These are phyloP conservation scores for Phialemoniopsis sp. DNA, from an alignment of 2,329 filamentous ascomycete genomes.

Conservation along the genomic window DNA sequence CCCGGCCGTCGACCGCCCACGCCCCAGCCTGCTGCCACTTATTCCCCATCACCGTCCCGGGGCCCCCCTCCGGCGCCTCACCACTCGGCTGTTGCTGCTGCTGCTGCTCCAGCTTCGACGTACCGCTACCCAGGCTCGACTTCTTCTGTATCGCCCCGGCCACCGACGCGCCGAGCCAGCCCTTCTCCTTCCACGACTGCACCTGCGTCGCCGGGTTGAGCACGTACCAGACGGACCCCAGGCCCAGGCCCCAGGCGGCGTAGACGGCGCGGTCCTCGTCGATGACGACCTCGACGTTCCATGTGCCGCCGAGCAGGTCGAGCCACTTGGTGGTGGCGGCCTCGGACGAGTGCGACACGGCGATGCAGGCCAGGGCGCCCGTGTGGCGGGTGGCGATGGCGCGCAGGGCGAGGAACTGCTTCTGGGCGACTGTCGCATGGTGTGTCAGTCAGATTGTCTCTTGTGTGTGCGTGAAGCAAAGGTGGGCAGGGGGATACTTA, in stretches of 20 bases:
- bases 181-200: slow-evolving; percentile 49
- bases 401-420: slow-evolving; percentile 53
- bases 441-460: no score
- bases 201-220: slow-evolving; percentile 49
- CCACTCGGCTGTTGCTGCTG: slow-evolving; percentile 3
- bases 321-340: slow-evolving; percentile 54
- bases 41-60: slow-evolving; percentile 44
- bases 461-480: no score
- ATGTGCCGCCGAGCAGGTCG: slow-evolving; percentile 51
- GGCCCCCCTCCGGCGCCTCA: slow-evolving; percentile 23
- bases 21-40: slow-evolving; percentile 53
- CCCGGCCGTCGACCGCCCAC: slow-evolving; percentile 45
- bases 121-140: slow-evolving; percentile 21
- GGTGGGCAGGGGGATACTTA: no score
- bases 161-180: slow-evolving; percentile 48
- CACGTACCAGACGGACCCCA: slow-evolving; percentile 44
- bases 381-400: slow-evolving; percentile 48
- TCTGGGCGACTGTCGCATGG: slow-evolving; percentile 51
- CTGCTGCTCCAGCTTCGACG: slow-evolving; percentile 25
- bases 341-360: slow-evolving; percentile 54
- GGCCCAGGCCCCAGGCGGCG: slow-evolving; percentile 54
- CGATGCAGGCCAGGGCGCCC: slow-evolving; percentile 46
- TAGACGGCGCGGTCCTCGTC: slow-evolving; percentile 55
- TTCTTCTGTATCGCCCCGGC: slow-evolving; percentile 38
- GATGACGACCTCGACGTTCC: slow-evolving; percentile 50